Percentiles rank a stretch among this genome's conserved stretches.
These are phyloP conservation scores for Vanrija sp. DNA, from an alignment of 1,284 basidiomycete species.

Conservation along the genomic window DNA sequence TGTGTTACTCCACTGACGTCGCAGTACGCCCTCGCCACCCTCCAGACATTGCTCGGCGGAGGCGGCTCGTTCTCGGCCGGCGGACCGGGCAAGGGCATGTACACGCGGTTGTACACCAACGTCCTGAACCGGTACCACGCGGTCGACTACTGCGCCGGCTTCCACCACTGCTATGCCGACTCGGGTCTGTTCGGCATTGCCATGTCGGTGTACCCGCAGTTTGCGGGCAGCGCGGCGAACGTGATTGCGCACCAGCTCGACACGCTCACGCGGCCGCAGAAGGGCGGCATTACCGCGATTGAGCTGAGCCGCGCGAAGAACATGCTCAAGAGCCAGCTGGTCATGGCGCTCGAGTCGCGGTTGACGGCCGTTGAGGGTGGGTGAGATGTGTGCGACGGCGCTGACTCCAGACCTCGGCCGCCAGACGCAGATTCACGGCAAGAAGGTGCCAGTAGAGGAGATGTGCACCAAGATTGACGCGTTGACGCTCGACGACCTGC, in stretches of 20 bases:
- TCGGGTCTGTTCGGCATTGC: constrained; percentile 91
- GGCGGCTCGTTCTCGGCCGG: constrained; percentile 69
- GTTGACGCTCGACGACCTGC: constrained; percentile 60
- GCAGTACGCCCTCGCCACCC: constrained; percentile 80
- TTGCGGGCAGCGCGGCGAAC: constrained; percentile 66
- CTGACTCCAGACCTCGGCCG: constrained; percentile 50
- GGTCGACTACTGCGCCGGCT: constrained; percentile 94
- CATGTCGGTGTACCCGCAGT: constrained; percentile 74
- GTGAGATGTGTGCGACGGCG: constrained; percentile 2
- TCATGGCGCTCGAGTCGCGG: constrained; percentile 93
- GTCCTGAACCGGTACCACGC: constrained; percentile 92
- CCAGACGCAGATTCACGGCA: constrained; percentile 84
- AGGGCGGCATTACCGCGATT: constrained; percentile 39
- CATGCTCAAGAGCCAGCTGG: constrained; percentile 86
- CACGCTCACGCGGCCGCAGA: constrained; percentile 48
- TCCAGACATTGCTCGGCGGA: constrained; percentile 92
- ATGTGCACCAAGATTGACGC: constrained; percentile 88
- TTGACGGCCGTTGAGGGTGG: constrained; percentile 83
- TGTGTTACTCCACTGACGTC: background rate
- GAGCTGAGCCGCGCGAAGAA: constrained; percentile 90
- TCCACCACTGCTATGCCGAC: constrained; percentile 97
- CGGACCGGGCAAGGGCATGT: constrained; percentile 99
- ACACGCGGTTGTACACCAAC: constrained; percentile 93
- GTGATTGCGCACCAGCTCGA: constrained; percentile 77
- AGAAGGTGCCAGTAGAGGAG: constrained; percentile 80